Conservation (phyloP, 345 rosid species). For the Excoecaria agallocha region DNA sequence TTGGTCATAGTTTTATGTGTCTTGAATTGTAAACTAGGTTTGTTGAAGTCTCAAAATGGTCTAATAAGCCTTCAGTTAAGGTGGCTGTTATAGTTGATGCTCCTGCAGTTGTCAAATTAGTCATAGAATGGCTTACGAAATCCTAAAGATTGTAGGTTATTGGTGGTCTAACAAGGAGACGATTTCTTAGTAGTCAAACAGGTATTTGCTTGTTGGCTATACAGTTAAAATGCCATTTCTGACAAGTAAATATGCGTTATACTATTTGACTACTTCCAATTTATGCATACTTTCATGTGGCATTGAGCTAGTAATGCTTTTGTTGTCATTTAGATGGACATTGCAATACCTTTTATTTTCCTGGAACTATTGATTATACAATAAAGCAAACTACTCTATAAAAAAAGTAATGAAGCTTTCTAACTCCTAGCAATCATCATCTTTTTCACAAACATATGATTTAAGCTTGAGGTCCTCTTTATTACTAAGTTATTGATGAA, state of each 20-base stretch:
- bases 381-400: not conserved
- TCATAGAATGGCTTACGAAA: slow-evolving; percentile 72
- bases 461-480: slow-evolving; percentile 12
- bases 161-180: not conserved
- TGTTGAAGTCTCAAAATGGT: slow-evolving; percentile 59
- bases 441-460: not conserved
- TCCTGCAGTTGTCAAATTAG: slow-evolving; percentile 52
- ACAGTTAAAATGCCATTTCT: not conserved
- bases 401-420: slow-evolving; percentile 30
- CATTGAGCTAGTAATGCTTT: not conserved
- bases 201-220: not conserved
- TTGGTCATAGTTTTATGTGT: not conserved
- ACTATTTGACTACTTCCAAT: not conserved
- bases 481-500: slow-evolving; percentile 4
- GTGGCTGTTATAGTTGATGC: slow-evolving; percentile 90
- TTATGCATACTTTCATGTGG: not conserved
- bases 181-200: not conserved
- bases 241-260: not conserved
- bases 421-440: slow-evolving; percentile 24
- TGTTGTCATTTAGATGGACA: not conserved
- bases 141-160: not conserved
- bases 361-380: not conserved
- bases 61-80: slow-evolving; percentile 70
- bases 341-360: not conserved
- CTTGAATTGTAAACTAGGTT: slow-evolving; percentile 43